Conservation (phyloP, 148 eudicot genomes). For the Fallopia convolvulus region DNA sequence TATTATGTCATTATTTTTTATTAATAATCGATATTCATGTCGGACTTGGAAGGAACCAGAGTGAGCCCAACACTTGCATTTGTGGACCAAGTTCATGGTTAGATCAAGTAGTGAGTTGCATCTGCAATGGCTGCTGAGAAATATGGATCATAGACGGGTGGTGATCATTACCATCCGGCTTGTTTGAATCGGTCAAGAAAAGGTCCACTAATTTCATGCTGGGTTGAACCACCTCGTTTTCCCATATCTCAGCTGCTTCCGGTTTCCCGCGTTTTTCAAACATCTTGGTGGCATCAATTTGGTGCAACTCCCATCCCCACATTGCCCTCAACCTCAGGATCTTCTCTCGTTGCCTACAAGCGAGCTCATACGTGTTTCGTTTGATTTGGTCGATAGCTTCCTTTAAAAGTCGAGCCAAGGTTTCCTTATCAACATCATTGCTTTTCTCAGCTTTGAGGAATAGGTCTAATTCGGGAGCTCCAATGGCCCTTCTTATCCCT, state of each 20-base stretch:
- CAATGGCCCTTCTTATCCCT: conserved; percentile 30
- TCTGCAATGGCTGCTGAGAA: too few species aligned
- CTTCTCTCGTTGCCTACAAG: conserved; percentile 18
- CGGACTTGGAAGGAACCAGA: too few species aligned
- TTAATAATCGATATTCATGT: too few species aligned
- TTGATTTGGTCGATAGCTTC: conserved; percentile 20
- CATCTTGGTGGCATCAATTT: conserved; percentile 23
- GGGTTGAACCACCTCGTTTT: background rate
- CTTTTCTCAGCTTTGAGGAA: conserved; percentile 17
- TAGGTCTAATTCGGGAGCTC: conserved; percentile 24
- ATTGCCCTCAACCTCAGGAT: conserved; percentile 16
- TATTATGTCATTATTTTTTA: too few species aligned
- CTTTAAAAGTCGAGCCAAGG: conserved; percentile 6
- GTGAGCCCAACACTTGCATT: too few species aligned
- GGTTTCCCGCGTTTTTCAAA: background rate
- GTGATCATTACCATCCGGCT: too few species aligned
- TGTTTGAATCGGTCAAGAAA: background rate
- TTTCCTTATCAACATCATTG: background rate
- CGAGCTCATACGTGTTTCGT: conserved; percentile 22
- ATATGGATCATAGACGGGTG: too few species aligned
- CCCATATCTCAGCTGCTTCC: background rate
- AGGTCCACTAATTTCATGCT: background rate
- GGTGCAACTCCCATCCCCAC: conserved; percentile 21
- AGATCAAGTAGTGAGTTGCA: too few species aligned
- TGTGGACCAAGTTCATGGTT: too few species aligned